Percentiles rank a stretch among this genome's conserved stretches.
These are phyloP conservation scores for Rhizophagus clarus DNA, from an alignment of 192 early-diverging fungal genomes.

Conservation along the genomic window DNA sequence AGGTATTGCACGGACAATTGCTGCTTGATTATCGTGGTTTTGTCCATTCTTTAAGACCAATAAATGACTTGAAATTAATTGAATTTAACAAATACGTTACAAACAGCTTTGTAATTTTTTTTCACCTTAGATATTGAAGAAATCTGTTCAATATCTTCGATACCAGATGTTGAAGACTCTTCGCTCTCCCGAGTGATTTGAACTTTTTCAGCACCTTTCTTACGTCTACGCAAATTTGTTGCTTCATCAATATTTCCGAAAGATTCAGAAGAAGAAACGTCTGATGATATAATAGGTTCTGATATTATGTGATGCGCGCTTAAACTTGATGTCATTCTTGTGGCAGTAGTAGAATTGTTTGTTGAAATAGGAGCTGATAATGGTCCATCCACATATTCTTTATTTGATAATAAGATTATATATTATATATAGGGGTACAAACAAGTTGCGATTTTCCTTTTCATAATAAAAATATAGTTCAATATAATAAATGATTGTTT, in stretches of 20 bases:
- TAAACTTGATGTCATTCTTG: neutral
- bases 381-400: neutral
- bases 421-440: neutral
- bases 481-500: neutral
- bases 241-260: neutral
- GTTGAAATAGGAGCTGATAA: neutral
- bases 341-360: neutral
- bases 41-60: neutral
- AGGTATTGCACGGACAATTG: neutral
- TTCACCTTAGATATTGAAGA: neutral
- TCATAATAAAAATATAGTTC: neutral
- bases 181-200: neutral
- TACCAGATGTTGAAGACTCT: neutral
- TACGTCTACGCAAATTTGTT: neutral
- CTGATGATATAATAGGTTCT: neutral
- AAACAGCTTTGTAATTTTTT: neutral
- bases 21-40: neutral
- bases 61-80: neutral
- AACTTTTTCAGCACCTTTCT: neutral
- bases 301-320: too few relatives aligned
- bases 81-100: neutral
- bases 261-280: neutral
- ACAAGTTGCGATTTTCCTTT: neutral
- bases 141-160: neutral
- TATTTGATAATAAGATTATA: neutral